These are phyloP conservation scores for Coleophoma cylindrospora DNA, from an alignment of 2,329 filamentous ascomycete species.

Conservation along the genomic window DNA sequence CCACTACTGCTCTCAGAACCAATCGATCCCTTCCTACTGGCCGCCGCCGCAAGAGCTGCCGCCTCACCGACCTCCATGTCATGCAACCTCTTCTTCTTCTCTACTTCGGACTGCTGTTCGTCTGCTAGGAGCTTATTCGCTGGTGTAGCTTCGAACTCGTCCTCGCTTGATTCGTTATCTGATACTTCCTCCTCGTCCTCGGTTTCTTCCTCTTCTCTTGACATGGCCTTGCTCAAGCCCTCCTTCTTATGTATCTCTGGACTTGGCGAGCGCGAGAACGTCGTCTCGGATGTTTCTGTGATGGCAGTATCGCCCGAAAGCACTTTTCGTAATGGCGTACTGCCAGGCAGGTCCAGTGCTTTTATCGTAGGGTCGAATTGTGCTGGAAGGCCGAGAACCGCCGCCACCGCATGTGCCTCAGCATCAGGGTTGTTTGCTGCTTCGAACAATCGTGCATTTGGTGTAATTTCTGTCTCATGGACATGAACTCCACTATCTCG, in stretches of 20 bases:
- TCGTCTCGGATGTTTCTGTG: slow-evolving; percentile 12
- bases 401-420: slow-evolving; percentile 60
- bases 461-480: slow-evolving; percentile 24
- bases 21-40: slow-evolving; percentile 12
- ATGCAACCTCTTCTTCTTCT: slow-evolving; percentile 48
- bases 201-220: slow-evolving; percentile 30
- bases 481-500: slow-evolving; percentile 43
- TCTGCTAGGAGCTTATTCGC: slow-evolving; percentile 19
- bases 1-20: slow-evolving; percentile 1
- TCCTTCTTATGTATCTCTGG: slow-evolving; percentile 36
- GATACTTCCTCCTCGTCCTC: slow-evolving; percentile 25
- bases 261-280: slow-evolving; percentile 20
- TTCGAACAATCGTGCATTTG: slow-evolving; percentile 18
- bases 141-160: slow-evolving; percentile 26
- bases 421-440: slow-evolving; percentile 40
- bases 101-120: slow-evolving; percentile 11
- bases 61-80: slow-evolving; percentile 57
- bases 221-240: slow-evolving; percentile 18
- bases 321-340: slow-evolving; percentile 13
- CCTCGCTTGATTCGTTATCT: slow-evolving; percentile 23
- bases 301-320: slow-evolving; percentile 20
- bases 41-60: slow-evolving; percentile 34
- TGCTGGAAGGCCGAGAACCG: slow-evolving; percentile 57
- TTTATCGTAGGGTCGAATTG: slow-evolving; percentile 61
- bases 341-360: slow-evolving; percentile 35